Conservation (phyloP, 2,329 filamentous ascomycete genomes). For the Zymoseptoria pseudotritici region DNA sequence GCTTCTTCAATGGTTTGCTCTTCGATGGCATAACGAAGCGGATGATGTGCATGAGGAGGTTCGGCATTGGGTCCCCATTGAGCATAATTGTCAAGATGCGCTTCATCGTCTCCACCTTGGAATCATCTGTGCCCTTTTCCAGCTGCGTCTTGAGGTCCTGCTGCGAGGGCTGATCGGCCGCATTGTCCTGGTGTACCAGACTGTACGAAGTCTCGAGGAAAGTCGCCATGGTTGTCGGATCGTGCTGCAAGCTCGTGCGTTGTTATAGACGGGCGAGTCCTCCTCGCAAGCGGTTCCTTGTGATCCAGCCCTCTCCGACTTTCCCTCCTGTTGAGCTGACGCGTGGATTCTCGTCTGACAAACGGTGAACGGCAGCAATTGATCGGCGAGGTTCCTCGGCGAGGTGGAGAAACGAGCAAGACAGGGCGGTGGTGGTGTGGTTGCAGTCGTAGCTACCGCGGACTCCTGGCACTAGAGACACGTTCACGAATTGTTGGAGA, state of each 20-base stretch:
- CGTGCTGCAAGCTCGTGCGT: slow-evolving; percentile 1
- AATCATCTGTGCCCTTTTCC: slow-evolving; percentile 35
- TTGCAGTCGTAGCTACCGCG: neutral
- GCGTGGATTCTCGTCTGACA: neutral
- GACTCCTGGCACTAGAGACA: neutral
- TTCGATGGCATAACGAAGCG: slow-evolving; percentile 99
- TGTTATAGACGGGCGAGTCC: slow-evolving; percentile 16
- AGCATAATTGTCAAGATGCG: slow-evolving; percentile 94
- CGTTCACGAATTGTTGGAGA: neutral
- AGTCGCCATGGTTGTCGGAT: slow-evolving; percentile 66
- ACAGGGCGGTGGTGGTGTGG: neutral
- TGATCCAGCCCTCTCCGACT: slow-evolving; percentile 22
- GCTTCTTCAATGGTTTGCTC: slow-evolving; percentile 92
- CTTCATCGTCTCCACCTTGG: slow-evolving; percentile 59
- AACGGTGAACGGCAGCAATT: neutral
- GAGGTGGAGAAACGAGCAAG: neutral
- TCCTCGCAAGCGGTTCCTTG: slow-evolving; percentile 22
- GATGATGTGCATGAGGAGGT: slow-evolving; percentile 98
- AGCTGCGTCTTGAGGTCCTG: slow-evolving; percentile 72
- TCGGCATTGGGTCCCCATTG: slow-evolving; percentile 92
- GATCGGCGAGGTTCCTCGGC: neutral
- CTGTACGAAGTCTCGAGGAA: slow-evolving; percentile 95
- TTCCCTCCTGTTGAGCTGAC: slow-evolving; percentile 3
- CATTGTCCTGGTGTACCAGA: slow-evolving; percentile 95
- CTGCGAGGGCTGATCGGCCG: slow-evolving; percentile 80